phyloP scores from a whole-genome alignment of 2,329 filamentous ascomycete genomes.

The Fusarium duplospermum region DNA sequence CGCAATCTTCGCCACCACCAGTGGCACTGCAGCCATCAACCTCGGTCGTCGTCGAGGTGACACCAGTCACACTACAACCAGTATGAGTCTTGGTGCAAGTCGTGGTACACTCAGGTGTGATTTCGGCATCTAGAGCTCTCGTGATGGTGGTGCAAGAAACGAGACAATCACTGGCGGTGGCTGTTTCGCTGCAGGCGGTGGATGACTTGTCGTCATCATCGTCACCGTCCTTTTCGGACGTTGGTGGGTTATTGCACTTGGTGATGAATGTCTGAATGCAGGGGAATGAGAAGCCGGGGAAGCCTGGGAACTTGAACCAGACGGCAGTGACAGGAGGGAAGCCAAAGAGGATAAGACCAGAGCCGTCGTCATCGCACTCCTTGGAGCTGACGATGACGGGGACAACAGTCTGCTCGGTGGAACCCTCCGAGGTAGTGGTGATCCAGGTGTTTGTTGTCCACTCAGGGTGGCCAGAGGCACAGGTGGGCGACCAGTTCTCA shows the following conservation, averaged over 20 bases:
- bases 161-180: neutral
- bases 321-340: conserved; percentile 2
- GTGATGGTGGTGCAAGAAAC: neutral
- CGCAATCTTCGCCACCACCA: neutral
- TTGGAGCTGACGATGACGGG: conserved; percentile 26
- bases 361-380: conserved; percentile 12
- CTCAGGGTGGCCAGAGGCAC: conserved; percentile 2
- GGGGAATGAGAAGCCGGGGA: neutral
- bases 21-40: neutral
- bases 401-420: conserved; percentile 21
- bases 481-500: neutral
- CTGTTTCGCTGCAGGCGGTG: neutral
- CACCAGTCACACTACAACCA: neutral
- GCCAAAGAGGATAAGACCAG: conserved; percentile 23
- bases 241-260: neutral
- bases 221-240: neutral
- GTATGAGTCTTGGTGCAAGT: neutral
- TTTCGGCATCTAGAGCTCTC: neutral
- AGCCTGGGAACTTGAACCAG: neutral
- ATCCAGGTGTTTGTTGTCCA: conserved; percentile 36
- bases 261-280: neutral
- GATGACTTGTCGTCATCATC: neutral
- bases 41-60: neutral
- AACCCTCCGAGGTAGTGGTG: conserved; percentile 21
- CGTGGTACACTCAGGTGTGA: neutral